A percentile compares a stretch with the other conserved stretches of the same genome.
These are phyloP conservation scores for Torulaspora maleeae DNA, from an alignment of 805 yeast genomes.

Conservation along the genomic window DNA sequence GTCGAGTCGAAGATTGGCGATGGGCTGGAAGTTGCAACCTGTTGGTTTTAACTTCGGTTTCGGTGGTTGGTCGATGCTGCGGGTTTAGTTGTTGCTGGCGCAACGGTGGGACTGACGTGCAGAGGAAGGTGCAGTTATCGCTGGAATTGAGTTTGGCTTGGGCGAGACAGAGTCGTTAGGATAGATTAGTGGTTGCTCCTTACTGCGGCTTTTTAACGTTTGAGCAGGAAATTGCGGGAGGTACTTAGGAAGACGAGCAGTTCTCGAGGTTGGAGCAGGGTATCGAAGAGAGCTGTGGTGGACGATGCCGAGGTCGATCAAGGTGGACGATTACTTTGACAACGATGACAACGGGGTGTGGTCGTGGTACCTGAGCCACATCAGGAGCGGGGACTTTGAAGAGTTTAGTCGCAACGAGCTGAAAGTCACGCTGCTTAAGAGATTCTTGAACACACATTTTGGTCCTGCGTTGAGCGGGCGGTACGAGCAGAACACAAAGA, in stretches of 20 bases:
- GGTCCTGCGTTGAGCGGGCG: conserved; percentile 7
- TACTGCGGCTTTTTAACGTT: background rate
- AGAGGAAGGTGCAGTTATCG: too few relatives aligned
- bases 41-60: too few relatives aligned
- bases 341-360: conserved; percentile 36
- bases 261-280: background rate
- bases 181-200: background rate
- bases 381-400: conserved; percentile 37
- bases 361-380: conserved; percentile 38
- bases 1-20: too few relatives aligned
- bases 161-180: background rate
- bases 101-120: too few relatives aligned
- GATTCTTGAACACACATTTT: conserved; percentile 29
- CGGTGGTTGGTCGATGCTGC: too few relatives aligned
- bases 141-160: background rate
- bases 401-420: conserved; percentile 30
- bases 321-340: conserved; percentile 32
- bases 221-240: background rate
- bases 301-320: conserved; percentile 26
- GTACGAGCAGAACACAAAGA: conserved; percentile 16
- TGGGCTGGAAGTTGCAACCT: too few relatives aligned
- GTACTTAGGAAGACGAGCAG: background rate
- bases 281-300: background rate
- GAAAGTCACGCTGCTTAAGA: conserved; percentile 28
- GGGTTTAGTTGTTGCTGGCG: too few relatives aligned